phyloP scores from a whole-genome alignment of 768 basidiomycete genomes.

The Scleroderma bovista region DNA sequence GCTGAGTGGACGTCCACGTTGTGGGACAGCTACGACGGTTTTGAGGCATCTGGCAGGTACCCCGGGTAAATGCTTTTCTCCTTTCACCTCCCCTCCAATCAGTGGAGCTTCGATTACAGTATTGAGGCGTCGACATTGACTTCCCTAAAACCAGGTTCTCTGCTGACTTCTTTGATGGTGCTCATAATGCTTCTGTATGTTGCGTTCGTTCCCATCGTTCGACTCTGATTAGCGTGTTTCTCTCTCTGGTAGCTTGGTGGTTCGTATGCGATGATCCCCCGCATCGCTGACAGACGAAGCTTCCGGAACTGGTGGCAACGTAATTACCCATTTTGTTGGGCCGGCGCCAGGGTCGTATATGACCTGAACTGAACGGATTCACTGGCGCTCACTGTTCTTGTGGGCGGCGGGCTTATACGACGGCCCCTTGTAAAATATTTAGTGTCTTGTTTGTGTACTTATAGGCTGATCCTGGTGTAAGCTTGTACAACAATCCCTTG shows the following conservation, averaged over 20 bases:
- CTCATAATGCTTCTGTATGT: conserved; percentile 84
- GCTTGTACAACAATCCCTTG: no score
- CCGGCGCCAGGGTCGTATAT: conserved; percentile 67
- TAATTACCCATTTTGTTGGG: conserved; percentile 88
- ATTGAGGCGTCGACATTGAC: neutral
- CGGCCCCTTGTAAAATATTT: no score
- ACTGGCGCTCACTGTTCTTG: no score
- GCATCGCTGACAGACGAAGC: conserved; percentile 67
- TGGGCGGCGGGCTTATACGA: no score
- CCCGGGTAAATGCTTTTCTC: conserved; percentile 56
- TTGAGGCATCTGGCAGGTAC: conserved; percentile 68
- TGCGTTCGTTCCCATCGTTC: neutral
- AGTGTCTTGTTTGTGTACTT: no score
- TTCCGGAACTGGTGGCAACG: conserved; percentile 90
- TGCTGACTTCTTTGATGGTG: conserved; percentile 85
- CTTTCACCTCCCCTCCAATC: neutral
- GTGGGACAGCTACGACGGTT: conserved; percentile 71
- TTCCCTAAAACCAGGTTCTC: conserved; percentile 48
- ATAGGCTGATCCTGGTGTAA: no score
- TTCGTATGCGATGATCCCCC: conserved; percentile 81
- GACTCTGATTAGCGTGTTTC: neutral
- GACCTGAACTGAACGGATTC: conserved; percentile 31
- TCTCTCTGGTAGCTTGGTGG: conserved; percentile 66
- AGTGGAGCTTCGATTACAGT: no score
- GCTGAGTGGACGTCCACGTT: conserved; percentile 97